These are phyloP conservation scores for Venturia nashicola DNA, from an alignment of 2,329 filamentous ascomycete genomes.

Conservation along the genomic window DNA sequence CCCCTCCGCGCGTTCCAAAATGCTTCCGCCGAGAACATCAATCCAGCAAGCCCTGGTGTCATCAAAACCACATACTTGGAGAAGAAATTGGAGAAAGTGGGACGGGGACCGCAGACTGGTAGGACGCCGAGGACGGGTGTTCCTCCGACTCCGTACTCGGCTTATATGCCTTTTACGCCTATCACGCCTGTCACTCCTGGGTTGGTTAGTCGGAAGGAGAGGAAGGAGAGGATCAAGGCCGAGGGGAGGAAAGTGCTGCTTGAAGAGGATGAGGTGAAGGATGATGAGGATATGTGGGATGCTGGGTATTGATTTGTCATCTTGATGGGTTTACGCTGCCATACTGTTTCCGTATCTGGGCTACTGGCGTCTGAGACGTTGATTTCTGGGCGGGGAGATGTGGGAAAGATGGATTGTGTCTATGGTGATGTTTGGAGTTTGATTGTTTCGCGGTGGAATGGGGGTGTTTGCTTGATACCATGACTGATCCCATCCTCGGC, in stretches of 20 bases:
- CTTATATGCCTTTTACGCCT: conserved; percentile 69
- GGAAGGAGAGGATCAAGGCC: conserved; percentile 55
- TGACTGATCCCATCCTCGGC: neutral
- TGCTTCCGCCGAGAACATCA: neutral
- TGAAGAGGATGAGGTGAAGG: conserved; percentile 42
- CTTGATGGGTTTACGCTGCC: too few species aligned
- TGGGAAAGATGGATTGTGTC: neutral
- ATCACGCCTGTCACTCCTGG: conserved; percentile 66
- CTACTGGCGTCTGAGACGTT: neutral
- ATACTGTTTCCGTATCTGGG: neutral
- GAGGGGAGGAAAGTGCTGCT: conserved; percentile 47
- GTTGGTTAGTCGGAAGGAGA: conserved; percentile 56
- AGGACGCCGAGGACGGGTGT: conserved; percentile 42
- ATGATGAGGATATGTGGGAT: conserved; percentile 50
- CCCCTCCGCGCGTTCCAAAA: conserved; percentile 10
- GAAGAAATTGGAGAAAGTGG: conserved; percentile 20
- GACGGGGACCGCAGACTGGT: conserved; percentile 12
- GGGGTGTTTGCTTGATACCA: neutral
- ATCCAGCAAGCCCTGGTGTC: conserved; percentile 5
- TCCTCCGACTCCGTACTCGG: conserved; percentile 60
- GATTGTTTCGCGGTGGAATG: too few species aligned
- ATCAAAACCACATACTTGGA: conserved; percentile 32
- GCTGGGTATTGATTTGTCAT: neutral
- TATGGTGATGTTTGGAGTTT: neutral
- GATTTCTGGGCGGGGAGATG: neutral